phyloP scores from a whole-genome alignment of 345 rosid genomes.

The Orychophragmus violaceus region DNA sequence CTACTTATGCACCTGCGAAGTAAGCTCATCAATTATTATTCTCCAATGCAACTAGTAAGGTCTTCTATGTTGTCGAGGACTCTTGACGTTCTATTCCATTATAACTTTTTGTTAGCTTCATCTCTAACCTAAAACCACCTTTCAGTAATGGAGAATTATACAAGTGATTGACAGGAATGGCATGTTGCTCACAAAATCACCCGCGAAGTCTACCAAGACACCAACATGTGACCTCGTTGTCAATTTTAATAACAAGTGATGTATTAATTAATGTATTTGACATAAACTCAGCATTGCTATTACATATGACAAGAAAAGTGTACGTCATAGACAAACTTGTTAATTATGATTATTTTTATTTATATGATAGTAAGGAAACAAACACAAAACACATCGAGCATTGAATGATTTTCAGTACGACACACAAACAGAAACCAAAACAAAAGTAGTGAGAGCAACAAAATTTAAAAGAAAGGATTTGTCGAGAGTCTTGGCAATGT shows the following conservation, averaged over 20 bases:
- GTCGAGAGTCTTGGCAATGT: too few relatives aligned
- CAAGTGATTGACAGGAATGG: neutral
- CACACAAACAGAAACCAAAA: too few relatives aligned
- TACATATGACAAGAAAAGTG: too few relatives aligned
- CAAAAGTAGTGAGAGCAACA: too few relatives aligned
- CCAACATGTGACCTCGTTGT: neutral
- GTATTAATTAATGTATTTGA: too few relatives aligned
- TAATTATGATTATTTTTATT: too few relatives aligned
- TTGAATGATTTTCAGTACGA: too few relatives aligned
- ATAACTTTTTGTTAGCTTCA: neutral
- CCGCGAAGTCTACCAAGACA: neutral
- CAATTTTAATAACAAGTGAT: neutral
- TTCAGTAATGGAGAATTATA: neutral
- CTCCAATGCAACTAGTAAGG: neutral
- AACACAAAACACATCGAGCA: too few relatives aligned
- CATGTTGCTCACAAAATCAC: neutral
- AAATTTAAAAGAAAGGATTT: too few relatives aligned
- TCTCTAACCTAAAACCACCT: neutral
- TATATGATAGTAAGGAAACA: too few relatives aligned
- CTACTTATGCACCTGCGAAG: neutral
- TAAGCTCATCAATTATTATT: conserved; percentile 1
- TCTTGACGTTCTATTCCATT: neutral
- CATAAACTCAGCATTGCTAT: too few relatives aligned
- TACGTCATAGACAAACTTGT: too few relatives aligned
- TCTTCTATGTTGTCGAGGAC: neutral